These are phyloP conservation scores for Gaertneriomyces semiglobifer DNA, from an alignment of 192 early-diverging fungal species.

Conservation along the genomic window DNA sequence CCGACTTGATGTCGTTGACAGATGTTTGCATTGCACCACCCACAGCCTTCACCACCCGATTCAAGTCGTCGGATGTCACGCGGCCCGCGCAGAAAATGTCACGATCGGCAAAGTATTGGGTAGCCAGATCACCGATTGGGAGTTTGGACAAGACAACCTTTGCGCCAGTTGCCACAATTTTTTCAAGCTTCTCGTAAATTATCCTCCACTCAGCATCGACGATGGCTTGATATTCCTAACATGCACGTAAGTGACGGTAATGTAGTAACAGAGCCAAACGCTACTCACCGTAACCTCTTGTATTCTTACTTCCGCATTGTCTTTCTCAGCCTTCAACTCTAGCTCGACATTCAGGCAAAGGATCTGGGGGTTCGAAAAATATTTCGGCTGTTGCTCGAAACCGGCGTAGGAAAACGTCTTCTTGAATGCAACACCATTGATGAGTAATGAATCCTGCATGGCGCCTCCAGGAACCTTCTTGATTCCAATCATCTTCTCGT, in stretches of 20 bases:
- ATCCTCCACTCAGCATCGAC: slow-evolving; percentile 99
- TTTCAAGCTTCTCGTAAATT: slow-evolving; percentile 97
- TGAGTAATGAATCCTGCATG: slow-evolving; percentile 95
- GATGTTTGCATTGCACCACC: slow-evolving; percentile 92
- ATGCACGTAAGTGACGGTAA: background rate
- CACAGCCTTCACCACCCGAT: slow-evolving; percentile 90
- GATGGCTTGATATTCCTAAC: slow-evolving; percentile 94
- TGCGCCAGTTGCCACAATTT: slow-evolving; percentile 90
- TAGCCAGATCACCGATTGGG: slow-evolving; percentile 98
- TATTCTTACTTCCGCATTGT: slow-evolving; percentile 98
- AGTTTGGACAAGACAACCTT: slow-evolving; percentile 96
- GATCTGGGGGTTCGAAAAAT: slow-evolving; percentile 85
- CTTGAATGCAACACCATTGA: slow-evolving; percentile 98
- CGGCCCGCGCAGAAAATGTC: slow-evolving; percentile 99
- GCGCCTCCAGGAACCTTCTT: slow-evolving; percentile 97
- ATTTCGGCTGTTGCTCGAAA: slow-evolving; percentile 99
- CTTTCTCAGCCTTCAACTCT: slow-evolving; percentile 98
- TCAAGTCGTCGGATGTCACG: slow-evolving; percentile 87
- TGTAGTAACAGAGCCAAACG: background rate
- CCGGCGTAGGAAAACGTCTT: slow-evolving; percentile 99
- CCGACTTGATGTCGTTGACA: slow-evolving; percentile 73
- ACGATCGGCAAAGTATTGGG: slow-evolving; percentile 99
- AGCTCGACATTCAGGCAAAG: slow-evolving; percentile 94
- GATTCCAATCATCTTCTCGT: slow-evolving; percentile 96
- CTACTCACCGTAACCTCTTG: slow-evolving; percentile 68